Conservation (phyloP, 192 early-diverging fungal species). For the Haplosporangium gracile region DNA sequence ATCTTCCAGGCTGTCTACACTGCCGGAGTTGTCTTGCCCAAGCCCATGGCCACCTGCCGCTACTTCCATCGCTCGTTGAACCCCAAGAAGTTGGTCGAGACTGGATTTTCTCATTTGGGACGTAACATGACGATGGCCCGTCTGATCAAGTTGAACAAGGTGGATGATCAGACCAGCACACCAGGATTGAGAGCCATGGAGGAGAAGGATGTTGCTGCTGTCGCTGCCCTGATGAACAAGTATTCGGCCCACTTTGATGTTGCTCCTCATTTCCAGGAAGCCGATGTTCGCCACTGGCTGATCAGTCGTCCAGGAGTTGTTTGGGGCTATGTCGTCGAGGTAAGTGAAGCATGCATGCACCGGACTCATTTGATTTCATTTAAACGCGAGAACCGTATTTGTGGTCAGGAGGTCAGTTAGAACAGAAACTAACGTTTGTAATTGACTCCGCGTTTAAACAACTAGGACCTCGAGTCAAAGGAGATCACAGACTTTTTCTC, state of each 20-base stretch:
- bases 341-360: slow-evolving; percentile 19
- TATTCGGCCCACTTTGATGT: slow-evolving; percentile 80
- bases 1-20: slow-evolving; percentile 99
- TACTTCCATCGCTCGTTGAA: slow-evolving; percentile 97
- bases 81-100: slow-evolving; percentile 95
- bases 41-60: slow-evolving; percentile 78
- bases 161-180: slow-evolving; percentile 70
- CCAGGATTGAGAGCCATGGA: slow-evolving; percentile 87
- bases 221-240: slow-evolving; percentile 80
- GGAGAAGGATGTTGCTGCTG: slow-evolving; percentile 78
- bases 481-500: slow-evolving; percentile 91
- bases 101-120: slow-evolving; percentile 88
- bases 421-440: background rate
- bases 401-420: background rate
- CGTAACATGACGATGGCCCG: slow-evolving; percentile 79
- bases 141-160: slow-evolving; percentile 78
- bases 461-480: slow-evolving; percentile 66
- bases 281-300: slow-evolving; percentile 94
- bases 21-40: slow-evolving; percentile 91
- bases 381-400: too few relatives aligned
- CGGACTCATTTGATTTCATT: too few relatives aligned
- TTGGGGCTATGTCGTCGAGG: slow-evolving; percentile 95
- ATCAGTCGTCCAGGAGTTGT: slow-evolving; percentile 87
- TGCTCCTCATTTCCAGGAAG: slow-evolving; percentile 82
- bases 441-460: slow-evolving; percentile 15